phyloP scores from a whole-genome alignment of 2,329 filamentous ascomycete species.

The Pochonia chlamydosporia region DNA sequence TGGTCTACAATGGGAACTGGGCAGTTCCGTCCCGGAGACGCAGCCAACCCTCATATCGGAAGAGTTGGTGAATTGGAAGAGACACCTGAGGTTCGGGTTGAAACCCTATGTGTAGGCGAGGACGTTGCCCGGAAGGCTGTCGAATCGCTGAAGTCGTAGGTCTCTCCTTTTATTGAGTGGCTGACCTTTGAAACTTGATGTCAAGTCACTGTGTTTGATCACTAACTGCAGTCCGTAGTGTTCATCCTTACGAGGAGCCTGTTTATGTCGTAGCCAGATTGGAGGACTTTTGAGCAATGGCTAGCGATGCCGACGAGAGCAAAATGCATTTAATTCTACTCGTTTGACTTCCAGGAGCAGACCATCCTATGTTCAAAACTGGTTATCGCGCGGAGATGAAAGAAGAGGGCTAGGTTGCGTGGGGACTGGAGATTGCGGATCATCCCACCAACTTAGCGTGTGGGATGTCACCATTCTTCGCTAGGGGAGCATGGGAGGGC shows the following conservation, averaged over 20 bases:
- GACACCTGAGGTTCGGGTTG: conserved; percentile 55
- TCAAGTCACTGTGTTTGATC: not conserved
- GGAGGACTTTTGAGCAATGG: too few relatives aligned
- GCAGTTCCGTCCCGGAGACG: conserved; percentile 58
- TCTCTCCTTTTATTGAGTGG: not conserved
- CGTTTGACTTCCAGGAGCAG: too few relatives aligned
- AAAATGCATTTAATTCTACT: too few relatives aligned
- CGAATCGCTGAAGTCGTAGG: not conserved
- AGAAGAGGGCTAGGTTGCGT: too few relatives aligned
- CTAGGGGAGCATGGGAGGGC: too few relatives aligned
- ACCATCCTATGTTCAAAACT: too few relatives aligned
- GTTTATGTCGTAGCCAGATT: not conserved
- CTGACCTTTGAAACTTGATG: not conserved
- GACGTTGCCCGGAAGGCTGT: conserved; percentile 31
- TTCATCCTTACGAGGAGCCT: not conserved
- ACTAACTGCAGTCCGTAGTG: not conserved
- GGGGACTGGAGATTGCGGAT: too few relatives aligned
- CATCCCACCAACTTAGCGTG: too few relatives aligned
- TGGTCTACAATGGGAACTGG: conserved; percentile 50
- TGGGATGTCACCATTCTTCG: too few relatives aligned
- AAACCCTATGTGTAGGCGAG: conserved; percentile 56
- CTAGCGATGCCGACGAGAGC: too few relatives aligned
- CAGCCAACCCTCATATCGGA: conserved; percentile 60
- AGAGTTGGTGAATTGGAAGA: conserved; percentile 50
- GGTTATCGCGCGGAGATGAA: too few relatives aligned